phyloP scores from a whole-genome alignment of 495 filamentous ascomycete species.

The Podospora comata region DNA sequence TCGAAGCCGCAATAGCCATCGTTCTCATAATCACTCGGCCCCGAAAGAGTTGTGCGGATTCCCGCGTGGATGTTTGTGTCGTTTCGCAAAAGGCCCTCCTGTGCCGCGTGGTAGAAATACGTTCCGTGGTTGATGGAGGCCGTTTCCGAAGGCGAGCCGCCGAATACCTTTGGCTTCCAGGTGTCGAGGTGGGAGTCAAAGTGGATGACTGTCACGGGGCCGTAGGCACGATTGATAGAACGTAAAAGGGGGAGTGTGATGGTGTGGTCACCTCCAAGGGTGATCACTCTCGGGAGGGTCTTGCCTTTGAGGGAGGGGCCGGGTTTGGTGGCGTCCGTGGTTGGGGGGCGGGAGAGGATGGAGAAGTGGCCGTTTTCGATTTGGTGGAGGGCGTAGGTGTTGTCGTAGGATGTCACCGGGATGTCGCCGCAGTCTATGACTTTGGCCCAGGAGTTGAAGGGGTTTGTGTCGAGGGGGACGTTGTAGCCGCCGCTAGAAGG shows the following conservation, averaged over 20 bases:
- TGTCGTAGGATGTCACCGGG: slow-evolving; percentile 76
- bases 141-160: slow-evolving; percentile 58
- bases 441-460: slow-evolving; percentile 71
- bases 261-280: slow-evolving; percentile 80
- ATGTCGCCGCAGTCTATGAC: slow-evolving; percentile 85
- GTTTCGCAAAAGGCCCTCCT: slow-evolving; percentile 71
- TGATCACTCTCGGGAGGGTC: slow-evolving; percentile 61
- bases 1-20: slow-evolving; percentile 67
- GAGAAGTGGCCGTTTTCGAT: slow-evolving; percentile 67
- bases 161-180: slow-evolving; percentile 63
- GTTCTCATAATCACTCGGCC: slow-evolving; percentile 68
- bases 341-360: slow-evolving; percentile 50
- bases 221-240: slow-evolving; percentile 72
- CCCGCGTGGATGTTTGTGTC: slow-evolving; percentile 72
- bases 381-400: slow-evolving; percentile 70
- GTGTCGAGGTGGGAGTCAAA: slow-evolving; percentile 84
- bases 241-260: slow-evolving; percentile 76
- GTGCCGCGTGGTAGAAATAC: slow-evolving; percentile 80
- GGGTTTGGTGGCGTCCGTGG: slow-evolving; percentile 44
- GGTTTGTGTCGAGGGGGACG: slow-evolving; percentile 73
- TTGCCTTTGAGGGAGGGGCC: slow-evolving; percentile 52
- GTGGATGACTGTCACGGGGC: slow-evolving; percentile 78
- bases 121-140: slow-evolving; percentile 74
- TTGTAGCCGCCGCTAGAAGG: slow-evolving; percentile 65
- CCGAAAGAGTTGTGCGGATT: slow-evolving; percentile 68